A percentile compares a stretch with the other conserved stretches of the same genome.
These are phyloP conservation scores for Didymella lethalis DNA, from an alignment of 2,329 filamentous ascomycete genomes.

Conservation along the genomic window DNA sequence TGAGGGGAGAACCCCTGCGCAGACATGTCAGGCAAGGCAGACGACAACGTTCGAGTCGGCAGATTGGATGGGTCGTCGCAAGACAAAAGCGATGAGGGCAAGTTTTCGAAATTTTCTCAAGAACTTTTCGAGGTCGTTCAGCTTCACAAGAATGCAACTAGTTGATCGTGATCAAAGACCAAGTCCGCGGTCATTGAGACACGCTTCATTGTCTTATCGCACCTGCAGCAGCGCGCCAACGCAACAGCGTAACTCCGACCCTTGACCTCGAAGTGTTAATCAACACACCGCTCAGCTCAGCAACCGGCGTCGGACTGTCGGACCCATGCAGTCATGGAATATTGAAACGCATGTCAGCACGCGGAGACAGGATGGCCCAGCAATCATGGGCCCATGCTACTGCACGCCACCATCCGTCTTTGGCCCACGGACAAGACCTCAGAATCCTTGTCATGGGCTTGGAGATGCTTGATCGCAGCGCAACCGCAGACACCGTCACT, in stretches of 20 bases:
- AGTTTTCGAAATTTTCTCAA: neutral
- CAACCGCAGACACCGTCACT: neutral
- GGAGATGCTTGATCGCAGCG: conserved; percentile 13
- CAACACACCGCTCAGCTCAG: neutral
- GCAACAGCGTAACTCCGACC: neutral
- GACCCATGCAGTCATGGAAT: conserved; percentile 1
- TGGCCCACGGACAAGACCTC: neutral
- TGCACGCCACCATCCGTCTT: conserved; percentile 8
- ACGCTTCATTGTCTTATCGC: neutral
- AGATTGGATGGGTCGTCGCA: neutral
- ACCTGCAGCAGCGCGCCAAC: neutral
- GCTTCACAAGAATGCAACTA: neutral
- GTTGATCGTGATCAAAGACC: neutral
- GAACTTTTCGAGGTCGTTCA: neutral
- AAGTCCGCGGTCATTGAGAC: neutral
- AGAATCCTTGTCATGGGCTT: conserved; percentile 6
- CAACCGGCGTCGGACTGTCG: neutral
- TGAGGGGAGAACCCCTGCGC: conserved; percentile 3
- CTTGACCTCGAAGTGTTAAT: neutral
- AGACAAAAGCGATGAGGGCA: neutral
- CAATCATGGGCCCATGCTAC: neutral
- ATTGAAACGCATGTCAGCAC: conserved; percentile 19
- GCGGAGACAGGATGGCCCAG: neutral
- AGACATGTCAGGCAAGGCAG: neutral
- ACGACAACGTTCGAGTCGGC: neutral